A percentile compares a stretch with the other conserved stretches of the same genome.
Evolutionary conservation across 768 basidiomycete species (phyloP).

Genomic region (Suillus occidentalis): DNA sequence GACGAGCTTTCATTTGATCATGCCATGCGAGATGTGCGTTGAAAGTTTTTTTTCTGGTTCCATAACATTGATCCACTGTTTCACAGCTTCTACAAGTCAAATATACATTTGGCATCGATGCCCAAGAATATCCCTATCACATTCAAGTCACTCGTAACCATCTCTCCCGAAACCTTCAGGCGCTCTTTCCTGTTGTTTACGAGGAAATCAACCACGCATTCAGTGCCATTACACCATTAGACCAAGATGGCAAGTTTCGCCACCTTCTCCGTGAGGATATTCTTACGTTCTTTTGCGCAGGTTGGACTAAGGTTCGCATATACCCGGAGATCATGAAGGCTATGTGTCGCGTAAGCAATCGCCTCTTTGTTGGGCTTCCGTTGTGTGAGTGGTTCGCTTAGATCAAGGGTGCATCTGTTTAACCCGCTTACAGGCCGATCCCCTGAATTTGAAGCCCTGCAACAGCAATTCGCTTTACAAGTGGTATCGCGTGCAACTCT

Average conservation of each 20-base stretch:
- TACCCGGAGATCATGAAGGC: slow-evolving; percentile 30
- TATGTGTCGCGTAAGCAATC: slow-evolving; percentile 39
- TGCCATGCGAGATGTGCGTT: slow-evolving; percentile 40
- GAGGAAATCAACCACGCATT: slow-evolving; percentile 35
- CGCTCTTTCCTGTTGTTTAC: slow-evolving; percentile 33
- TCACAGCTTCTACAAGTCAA: slow-evolving; percentile 37
- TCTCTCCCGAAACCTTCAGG: slow-evolving; percentile 34
- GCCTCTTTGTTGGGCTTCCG: slow-evolving; percentile 40
- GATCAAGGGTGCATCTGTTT: neutral
- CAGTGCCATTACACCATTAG: slow-evolving; percentile 27
- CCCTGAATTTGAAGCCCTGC: slow-evolving; percentile 35
- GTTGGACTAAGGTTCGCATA: slow-evolving; percentile 30
- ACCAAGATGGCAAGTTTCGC: slow-evolving; percentile 18
- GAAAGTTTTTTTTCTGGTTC: slow-evolving; percentile 1
- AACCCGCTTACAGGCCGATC: slow-evolving; percentile 32
- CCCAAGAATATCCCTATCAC: slow-evolving; percentile 37
- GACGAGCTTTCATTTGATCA: slow-evolving; percentile 44
- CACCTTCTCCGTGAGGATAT: slow-evolving; percentile 13
- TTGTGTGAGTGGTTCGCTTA: slow-evolving; percentile 31
- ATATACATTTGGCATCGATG: slow-evolving; percentile 37
- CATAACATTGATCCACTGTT: slow-evolving; percentile 12
- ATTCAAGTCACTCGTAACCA: slow-evolving; percentile 31
- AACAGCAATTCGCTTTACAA: slow-evolving; percentile 35
- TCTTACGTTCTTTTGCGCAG: slow-evolving; percentile 18
- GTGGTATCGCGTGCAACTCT: slow-evolving; percentile 32